Base-by-base conservation (phyloP, 2,329 filamentous ascomycete genomes). In the Berkeleyomyces rouxiae region DNA sequence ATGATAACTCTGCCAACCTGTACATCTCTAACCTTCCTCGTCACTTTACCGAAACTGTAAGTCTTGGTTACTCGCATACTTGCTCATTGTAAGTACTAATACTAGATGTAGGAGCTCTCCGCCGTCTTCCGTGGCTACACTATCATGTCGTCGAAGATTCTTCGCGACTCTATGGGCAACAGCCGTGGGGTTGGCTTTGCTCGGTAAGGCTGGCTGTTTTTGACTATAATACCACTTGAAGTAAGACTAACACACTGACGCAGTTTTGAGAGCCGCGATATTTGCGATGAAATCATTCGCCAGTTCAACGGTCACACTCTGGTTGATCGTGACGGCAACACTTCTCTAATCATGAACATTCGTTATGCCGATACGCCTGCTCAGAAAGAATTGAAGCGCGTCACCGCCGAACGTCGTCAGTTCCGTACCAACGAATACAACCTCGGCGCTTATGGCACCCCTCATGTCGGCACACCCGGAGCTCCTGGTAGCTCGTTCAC, bases 11-110 rank as follows among this genome's bases (percentile, higher is more conserved):
- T 57, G 97, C 93, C 67, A 99, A 99, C 72, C 82, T 99, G 66
- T 99, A 99, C 74, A 91, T 97, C 66, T 99, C 95, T 37, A 99
- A 97, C 74, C 82, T 99, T 53, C 93, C 93, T 43, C 91, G 92
- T 74, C 83, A 85, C 66, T 84, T 95, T 80, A 95, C 88, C 61
- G 95, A 99, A 77, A 85, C 89, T 68, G 90, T 92, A 74, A 72
- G 86, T 77, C 3, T 6, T 42, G 3, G 33, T 3, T 60, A 69
- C 4, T 9, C n/a, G 7, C 31, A 40, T 33, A n/a, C 55, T 2
- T 36, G 13, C 53, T 64, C 4, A 64, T 40, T 33, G 46, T 36
- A 2, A 3, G 51, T 66, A 43, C 69, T 68, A 64, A 67, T 58
- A 67, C 47, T 46, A 23, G 63, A 4, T 39, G 1, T 68, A 88